Base-by-base conservation (phyloP, 2,329 filamentous ascomycete species). In the Diplodia mutila region DNA sequence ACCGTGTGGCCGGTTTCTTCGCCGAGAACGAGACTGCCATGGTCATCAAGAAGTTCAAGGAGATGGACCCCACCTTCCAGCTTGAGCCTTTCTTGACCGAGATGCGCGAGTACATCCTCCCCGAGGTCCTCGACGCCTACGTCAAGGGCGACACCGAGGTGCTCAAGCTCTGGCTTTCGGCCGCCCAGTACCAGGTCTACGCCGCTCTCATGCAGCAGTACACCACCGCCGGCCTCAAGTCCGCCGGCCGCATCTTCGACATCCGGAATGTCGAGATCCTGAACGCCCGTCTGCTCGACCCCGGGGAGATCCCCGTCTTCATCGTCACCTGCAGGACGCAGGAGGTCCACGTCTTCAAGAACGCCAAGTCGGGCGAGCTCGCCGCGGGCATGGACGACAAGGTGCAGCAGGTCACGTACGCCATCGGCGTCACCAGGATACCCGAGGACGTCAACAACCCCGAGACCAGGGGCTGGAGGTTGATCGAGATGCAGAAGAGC, bases 401-500 rank as follows among this genome's bases (percentile, higher is more conserved):
- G 82, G 95, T 99, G 27, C 95, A 99, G 81, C 89, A 97, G 73
- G 95, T 99, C 72, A 98, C 95, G 2, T 99, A 99, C 76, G 95
- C 94, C 70, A 98, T 99, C 73, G 95, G 95, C 74, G 91, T 99
- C 69, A 99, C 95, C 3, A 86, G 95, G 71, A 89, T 97, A 69
- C 90, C 95, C 2, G 95, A 99, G 77, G 95, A 99, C 73, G 94
- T 98, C 72, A 94, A 90, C 84, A 98, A 99, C 80, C 92, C 93
- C 1, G 95, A 99, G 83, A 99, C 95, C 12, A 87, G 94, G 76
- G 95, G 95, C 37, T 99, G 95, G 95, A 90, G 94, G 75, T 84
- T 99, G 79, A 98, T 99, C 77, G 95, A 99, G 83, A 89, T 99
- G 84, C 95, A 99, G 81, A 99, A 99, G 89, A 96, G 93, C 79